Evolutionary conservation across 768 basidiomycete genomes (phyloP), one percentile per base, ranked within the genome.

Genomic region (Russula dissimulans): DNA sequence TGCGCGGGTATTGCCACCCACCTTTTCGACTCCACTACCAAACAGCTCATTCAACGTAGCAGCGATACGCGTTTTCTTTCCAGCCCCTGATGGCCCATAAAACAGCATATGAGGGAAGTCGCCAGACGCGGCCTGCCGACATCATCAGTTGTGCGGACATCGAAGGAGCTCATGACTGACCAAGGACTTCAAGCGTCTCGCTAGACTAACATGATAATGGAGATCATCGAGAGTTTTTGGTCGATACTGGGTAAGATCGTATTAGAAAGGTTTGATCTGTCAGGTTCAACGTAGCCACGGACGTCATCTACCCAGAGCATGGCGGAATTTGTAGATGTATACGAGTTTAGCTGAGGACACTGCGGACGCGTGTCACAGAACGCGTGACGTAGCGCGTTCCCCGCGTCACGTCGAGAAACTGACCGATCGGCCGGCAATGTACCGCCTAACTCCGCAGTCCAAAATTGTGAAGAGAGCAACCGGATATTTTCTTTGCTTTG

Each of bases 91-190:
- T 9, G 95, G 95, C 0, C 95, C 95, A 69, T 97, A 99, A 76
- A 98, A 95, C 1, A 99, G 82, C 77, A 97, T 86, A 71, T 99
- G 95, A 8, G 95, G 95, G 70, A 99, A 97, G 76, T 98, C 95
- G 0, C 91, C 91, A 1, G 91, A 87, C 1, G 84, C 81, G 0
- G 95, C 87, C 91, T 93, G 68, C 1, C 39, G 4, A 42, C 9
- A 2, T 34, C 38, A 8, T 45, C 10, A 54, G 36, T 18, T 8
- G 12, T 5, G 8, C 26, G n/a, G 8, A 18, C 14, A 61, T 36
- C 53, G 12, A 51, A 45, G 22, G 52, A 12, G 32, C 10, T 34
- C 3, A 32, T 53, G 10, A 70, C 77, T n/a, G 39, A 91, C 91
- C 63, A 97, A 77, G 2, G 94, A 87, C 61, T 80, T 81, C 36